Evolutionary conservation across 345 rosid species (phyloP).

Genomic region (Hibiscus mutabilis): DNA sequence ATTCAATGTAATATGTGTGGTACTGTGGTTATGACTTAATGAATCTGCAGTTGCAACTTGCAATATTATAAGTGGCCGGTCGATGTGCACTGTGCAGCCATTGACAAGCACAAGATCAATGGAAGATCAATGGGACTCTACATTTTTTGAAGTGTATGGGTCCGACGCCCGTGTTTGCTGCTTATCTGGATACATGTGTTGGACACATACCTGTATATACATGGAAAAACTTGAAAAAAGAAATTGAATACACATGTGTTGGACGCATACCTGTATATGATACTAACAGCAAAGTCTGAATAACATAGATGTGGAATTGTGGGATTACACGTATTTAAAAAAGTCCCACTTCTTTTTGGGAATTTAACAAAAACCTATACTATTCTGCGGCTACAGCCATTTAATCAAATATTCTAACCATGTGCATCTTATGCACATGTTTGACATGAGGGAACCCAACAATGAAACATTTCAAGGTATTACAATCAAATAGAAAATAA

Average conservation of each 20-base stretch:
- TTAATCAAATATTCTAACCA: background rate
- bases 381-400: background rate
- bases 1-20: background rate
- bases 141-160: background rate
- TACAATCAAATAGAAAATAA: background rate
- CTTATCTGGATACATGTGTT: background rate
- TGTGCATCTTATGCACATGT: background rate
- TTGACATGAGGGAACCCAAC: background rate
- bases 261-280: background rate
- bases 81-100: background rate
- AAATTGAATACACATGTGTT: background rate
- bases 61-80: background rate
- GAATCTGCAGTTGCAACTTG: background rate
- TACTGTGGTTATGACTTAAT: background rate
- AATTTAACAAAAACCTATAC: background rate
- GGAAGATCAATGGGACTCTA: background rate
- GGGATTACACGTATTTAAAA: background rate
- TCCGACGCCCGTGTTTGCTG: background rate
- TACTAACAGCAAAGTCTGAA: background rate
- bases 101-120: background rate
- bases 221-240: background rate
- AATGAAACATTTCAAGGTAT: background rate
- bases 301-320: background rate
- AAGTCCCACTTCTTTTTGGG: background rate
- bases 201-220: too few relatives aligned